Evolutionary conservation across 306 rosid genomes (phyloP).

Genomic region (Castanea crenata): DNA sequence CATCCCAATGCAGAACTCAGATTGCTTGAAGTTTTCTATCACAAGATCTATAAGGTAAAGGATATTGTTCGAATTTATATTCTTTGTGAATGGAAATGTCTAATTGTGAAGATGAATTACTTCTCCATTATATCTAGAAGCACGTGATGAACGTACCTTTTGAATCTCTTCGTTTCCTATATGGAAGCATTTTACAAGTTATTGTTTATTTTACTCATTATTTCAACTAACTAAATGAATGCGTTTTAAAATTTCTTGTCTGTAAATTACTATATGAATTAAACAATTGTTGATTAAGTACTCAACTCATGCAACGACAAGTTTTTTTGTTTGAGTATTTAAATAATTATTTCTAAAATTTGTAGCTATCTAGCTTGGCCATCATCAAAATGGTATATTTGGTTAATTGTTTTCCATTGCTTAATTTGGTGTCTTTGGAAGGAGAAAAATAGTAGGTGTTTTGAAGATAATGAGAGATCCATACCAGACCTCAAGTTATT

Average conservation of each 20-base stretch:
- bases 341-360: neutral
- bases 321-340: neutral
- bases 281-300: neutral
- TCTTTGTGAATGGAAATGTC: neutral
- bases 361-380: neutral
- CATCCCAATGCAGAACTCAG: constrained; percentile 78
- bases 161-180: neutral
- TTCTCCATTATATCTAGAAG: neutral
- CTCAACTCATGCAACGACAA: neutral
- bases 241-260: neutral
- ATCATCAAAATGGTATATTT: too few relatives aligned
- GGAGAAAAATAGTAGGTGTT: too few relatives aligned
- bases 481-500: too few relatives aligned
- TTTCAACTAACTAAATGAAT: neutral
- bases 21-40: constrained; percentile 92
- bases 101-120: neutral
- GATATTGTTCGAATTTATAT: neutral
- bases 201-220: neutral
- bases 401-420: too few relatives aligned
- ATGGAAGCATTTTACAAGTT: neutral
- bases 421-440: too few relatives aligned
- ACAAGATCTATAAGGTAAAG: constrained; percentile 86
- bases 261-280: neutral
- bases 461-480: too few relatives aligned
- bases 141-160: neutral